phyloP scores from a whole-genome alignment of 768 basidiomycete genomes.

The Lactarius vividus region DNA sequence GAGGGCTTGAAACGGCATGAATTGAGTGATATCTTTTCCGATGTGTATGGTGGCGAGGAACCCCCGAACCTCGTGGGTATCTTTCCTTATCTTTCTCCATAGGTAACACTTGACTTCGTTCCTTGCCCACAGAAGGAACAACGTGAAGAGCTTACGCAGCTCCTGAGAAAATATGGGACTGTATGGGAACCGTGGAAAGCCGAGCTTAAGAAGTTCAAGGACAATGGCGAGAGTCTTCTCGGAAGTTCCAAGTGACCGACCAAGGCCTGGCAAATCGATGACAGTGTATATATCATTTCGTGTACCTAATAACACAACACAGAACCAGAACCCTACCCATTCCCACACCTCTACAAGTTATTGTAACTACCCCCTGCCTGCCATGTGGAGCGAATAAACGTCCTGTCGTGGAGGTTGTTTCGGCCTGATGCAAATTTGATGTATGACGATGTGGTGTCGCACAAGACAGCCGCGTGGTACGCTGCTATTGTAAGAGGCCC shows the following conservation, averaged over 20 bases:
- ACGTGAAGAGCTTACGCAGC: conserved; percentile 65
- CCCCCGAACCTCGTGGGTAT: conserved; percentile 78
- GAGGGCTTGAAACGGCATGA: conserved; percentile 67
- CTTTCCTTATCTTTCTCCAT: conserved; percentile 8
- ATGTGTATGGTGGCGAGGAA: conserved; percentile 83
- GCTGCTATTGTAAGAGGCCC: neutral
- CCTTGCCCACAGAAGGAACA: conserved; percentile 65
- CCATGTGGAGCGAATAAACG: neutral
- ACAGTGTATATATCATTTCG: neutral
- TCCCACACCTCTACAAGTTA: neutral
- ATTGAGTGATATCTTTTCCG: conserved; percentile 79
- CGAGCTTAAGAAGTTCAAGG: conserved; percentile 74
- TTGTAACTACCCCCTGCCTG: neutral
- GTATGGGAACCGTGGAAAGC: conserved; percentile 83
- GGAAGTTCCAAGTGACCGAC: conserved; percentile 5
- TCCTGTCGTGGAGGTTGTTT: neutral
- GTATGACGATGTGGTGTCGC: neutral
- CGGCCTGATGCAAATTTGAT: neutral
- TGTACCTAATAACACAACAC: neutral
- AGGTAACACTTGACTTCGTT: conserved; percentile 11
- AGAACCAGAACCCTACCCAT: neutral
- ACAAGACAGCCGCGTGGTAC: neutral
- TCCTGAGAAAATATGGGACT: conserved; percentile 84
- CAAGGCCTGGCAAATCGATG: neutral
- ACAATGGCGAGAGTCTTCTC: conserved; percentile 50